Base-by-base conservation (phyloP, 2,329 filamentous ascomycete genomes). In the Nothomitra cinnamomea region DNA sequence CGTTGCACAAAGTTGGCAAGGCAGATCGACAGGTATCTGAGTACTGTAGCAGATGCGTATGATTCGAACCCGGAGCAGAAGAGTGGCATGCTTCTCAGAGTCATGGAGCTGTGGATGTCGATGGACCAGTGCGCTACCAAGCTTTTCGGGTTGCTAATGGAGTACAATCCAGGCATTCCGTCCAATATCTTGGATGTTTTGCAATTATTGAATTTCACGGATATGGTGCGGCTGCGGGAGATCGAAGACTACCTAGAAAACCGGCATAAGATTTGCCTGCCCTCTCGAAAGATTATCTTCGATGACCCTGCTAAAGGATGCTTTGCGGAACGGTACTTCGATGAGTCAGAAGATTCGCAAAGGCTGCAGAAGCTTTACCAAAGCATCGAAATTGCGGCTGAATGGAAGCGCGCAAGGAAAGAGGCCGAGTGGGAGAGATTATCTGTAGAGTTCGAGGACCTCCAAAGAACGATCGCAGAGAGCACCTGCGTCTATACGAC, bases 141-240 rank as follows among this genome's bases (percentile, higher is more conserved):
- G 0, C 56, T 57, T 0, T 77, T 68, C 48, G 72, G 73, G 0
- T 61, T 82, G 0, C 63, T 85, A 0, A 28, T 50, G 0, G 64
- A 76, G 0, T 80, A 74, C 52, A 67, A 74, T 12, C 76, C 79
- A 0, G 65, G 68, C 0, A 75, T 85, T 48, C 57, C 62, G 0
- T 63, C 73, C 0, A 66, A 72, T 2, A 60, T 75, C 0, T 63
- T 85, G 1, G 71, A 83, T 58, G 66, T 72, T 2, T 65, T 85
- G 0, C 74, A 79, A 2, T 58, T 85, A 0, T 64, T 72, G 0
- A 63, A 61, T 0, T 57, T 65, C 1, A 42, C 59, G 1, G 73
- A 79, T 8, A 73, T 85, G 70, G 25, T 59, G 0, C 71, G 76
- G 0, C 66, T 83, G 0, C 66, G 69, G 1, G 50, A 56, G 0